Evolutionary conservation across 129 eudicot species (phyloP).

Genomic region (carrot (Daucus carota)): DNA sequence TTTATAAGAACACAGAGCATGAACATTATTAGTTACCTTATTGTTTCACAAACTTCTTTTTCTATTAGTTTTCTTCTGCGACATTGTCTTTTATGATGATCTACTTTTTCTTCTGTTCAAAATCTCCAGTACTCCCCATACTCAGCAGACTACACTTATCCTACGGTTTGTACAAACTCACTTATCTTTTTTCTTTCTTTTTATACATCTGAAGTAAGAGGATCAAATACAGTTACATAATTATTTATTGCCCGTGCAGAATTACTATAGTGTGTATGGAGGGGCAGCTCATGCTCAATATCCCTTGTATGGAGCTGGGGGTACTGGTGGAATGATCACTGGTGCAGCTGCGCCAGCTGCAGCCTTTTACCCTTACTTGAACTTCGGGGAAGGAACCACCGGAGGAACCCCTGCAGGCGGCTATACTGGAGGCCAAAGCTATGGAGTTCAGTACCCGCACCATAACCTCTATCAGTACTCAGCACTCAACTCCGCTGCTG

Average conservation of each 20-base stretch:
- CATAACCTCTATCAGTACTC: constrained; percentile 59
- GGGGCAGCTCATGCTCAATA: constrained; percentile 70
- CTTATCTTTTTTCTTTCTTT: not conserved
- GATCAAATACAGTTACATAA: no score
- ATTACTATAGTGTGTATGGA: constrained; percentile 82
- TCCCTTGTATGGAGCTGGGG: constrained; percentile 52
- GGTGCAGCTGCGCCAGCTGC: constrained; percentile 61
- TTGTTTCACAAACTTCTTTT: no score
- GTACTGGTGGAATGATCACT: constrained; percentile 53
- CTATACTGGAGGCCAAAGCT: constrained; percentile 55
- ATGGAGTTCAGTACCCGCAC: constrained; percentile 67
- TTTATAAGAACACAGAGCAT: no score
- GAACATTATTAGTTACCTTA: no score
- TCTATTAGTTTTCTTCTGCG: no score
- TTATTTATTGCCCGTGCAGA: no score
- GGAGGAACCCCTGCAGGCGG: constrained; percentile 26
- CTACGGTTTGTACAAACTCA: constrained; percentile 49
- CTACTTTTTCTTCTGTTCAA: not conserved
- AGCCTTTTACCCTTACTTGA: constrained; percentile 74
- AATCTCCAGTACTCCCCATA: constrained; percentile 66
- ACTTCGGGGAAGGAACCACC: constrained; percentile 43
- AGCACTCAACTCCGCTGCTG: constrained; percentile 28
- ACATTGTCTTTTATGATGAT: no score
- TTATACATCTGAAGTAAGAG: no score
- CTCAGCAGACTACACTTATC: constrained; percentile 79